phyloP scores from a whole-genome alignment of 257 asterid species.

The Solanum bulbocastanum region DNA sequence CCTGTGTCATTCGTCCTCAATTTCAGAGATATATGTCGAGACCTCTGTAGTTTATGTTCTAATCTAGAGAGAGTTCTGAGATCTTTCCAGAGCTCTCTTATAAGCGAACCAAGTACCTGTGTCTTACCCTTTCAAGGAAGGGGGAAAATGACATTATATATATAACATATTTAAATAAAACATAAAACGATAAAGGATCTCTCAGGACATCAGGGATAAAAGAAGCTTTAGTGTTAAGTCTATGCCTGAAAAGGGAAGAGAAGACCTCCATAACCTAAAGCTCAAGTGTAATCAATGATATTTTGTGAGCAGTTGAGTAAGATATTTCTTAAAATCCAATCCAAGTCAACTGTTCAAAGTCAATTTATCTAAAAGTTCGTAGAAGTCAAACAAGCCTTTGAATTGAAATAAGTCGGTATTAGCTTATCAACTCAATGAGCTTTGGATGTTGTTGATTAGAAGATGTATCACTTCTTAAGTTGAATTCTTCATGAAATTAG shows the following conservation, averaged over 20 bases:
- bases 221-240: background rate
- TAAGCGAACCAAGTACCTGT: background rate
- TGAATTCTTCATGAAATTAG: constrained; percentile 26
- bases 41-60: background rate
- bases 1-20: background rate
- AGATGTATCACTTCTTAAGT: background rate
- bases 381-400: background rate
- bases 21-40: background rate
- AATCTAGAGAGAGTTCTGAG: background rate
- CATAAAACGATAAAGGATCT: background rate
- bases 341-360: background rate
- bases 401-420: background rate
- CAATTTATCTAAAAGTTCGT: background rate
- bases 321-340: background rate
- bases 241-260: background rate
- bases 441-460: background rate
- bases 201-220: background rate
- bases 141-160: background rate
- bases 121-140: background rate
- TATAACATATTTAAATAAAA: background rate
- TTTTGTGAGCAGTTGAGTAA: background rate
- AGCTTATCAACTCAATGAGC: background rate
- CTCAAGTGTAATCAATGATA: background rate
- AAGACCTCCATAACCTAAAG: background rate
- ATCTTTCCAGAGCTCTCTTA: background rate